Evolutionary conservation across 1,284 basidiomycete species (phyloP).

Genomic region (Trichosporon ovoides): DNA sequence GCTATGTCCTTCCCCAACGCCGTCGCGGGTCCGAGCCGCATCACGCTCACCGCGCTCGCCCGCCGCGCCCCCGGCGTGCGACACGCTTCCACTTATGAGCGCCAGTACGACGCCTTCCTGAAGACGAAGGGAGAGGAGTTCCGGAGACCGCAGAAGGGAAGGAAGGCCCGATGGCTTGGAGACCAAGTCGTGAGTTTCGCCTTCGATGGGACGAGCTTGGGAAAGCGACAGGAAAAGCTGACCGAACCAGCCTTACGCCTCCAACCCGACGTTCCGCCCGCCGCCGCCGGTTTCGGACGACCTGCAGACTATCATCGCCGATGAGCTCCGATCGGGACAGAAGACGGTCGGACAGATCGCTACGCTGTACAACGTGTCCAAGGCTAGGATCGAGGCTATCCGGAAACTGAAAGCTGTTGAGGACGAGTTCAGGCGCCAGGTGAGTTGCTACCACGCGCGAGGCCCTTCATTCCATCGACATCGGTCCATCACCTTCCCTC

Average conservation of each 20-base stretch:
- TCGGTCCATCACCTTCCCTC: too few species aligned
- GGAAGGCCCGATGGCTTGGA: constrained; percentile 44
- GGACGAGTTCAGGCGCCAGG: constrained; percentile 41
- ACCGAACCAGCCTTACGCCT: constrained; percentile 40
- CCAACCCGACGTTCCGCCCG: constrained; percentile 46
- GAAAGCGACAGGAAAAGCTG: too few species aligned
- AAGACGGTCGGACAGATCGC: constrained; percentile 34
- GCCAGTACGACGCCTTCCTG: neutral
- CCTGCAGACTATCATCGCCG: constrained; percentile 33
- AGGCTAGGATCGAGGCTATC: constrained; percentile 44
- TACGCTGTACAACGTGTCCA: constrained; percentile 40
- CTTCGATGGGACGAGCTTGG: too few species aligned
- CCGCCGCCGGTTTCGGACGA: constrained; percentile 46
- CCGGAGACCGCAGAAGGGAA: constrained; percentile 22
- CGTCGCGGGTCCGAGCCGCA: constrained; percentile 23
- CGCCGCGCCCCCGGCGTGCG: neutral
- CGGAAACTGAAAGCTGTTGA: constrained; percentile 45
- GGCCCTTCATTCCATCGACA: too few species aligned
- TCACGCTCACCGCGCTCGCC: neutral
- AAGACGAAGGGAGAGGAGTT: constrained; percentile 12
- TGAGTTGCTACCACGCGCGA: constrained; percentile 25
- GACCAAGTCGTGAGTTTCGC: constrained; percentile 40
- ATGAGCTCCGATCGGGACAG: constrained; percentile 23
- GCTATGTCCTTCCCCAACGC: constrained; percentile 15
- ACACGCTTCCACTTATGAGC: neutral